phyloP scores from a whole-genome alignment of 148 eudicot genomes.

The Rhododendron simsii region DNA sequence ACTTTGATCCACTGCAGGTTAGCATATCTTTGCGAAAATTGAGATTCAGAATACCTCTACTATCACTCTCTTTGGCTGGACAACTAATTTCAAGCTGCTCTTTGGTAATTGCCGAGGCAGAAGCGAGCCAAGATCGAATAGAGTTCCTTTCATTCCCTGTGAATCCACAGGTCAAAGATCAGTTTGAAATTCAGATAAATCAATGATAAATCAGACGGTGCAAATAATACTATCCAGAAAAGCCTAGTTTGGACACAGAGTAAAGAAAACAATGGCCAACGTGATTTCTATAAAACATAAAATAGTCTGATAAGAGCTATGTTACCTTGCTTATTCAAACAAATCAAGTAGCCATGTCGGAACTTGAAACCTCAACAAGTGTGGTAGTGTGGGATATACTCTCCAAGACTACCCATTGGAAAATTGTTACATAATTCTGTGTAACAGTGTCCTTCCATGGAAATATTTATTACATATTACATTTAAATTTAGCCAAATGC shows the following conservation, averaged over 20 bases:
- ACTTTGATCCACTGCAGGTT: background rate
- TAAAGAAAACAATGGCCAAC: constrained; percentile 1
- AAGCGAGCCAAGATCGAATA: constrained; percentile 69
- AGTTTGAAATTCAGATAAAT: constrained; percentile 6
- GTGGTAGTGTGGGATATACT: background rate
- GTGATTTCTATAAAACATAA: background rate
- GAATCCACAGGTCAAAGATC: constrained; percentile 12
- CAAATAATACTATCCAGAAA: background rate
- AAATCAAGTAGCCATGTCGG: background rate
- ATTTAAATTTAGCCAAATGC: background rate
- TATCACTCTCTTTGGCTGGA: constrained; percentile 24
- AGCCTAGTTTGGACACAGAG: background rate
- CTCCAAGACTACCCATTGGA: background rate
- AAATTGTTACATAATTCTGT: background rate
- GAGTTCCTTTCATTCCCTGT: constrained; percentile 54
- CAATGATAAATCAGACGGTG: background rate
- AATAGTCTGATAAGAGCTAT: background rate
- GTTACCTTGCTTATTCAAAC: background rate
- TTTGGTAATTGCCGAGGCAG: constrained; percentile 39
- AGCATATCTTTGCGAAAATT: background rate
- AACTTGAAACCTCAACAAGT: background rate
- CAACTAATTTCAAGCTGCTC: constrained; percentile 16
- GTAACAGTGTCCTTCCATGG: background rate
- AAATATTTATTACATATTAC: background rate
- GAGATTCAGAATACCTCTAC: constrained; percentile 35